Conservation (phyloP, 345 rosid genomes). For the Salix viminalis region DNA sequence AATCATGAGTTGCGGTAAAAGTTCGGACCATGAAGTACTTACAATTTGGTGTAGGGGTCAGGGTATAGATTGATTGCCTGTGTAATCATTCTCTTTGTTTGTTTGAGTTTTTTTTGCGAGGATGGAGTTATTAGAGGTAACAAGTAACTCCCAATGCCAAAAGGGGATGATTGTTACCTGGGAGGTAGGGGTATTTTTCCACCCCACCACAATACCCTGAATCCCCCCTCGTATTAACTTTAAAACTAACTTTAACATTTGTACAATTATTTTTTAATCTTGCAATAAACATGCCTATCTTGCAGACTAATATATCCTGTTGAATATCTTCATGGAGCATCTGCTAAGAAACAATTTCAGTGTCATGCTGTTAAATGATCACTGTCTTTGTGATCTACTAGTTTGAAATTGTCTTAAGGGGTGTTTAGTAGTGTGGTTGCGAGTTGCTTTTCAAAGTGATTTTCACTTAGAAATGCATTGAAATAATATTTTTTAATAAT, state of each 20-base stretch:
- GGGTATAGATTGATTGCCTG: background rate
- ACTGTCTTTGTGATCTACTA: background rate
- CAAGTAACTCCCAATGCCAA: background rate
- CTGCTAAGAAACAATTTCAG: background rate
- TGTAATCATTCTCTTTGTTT: background rate
- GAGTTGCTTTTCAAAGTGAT: too few species aligned
- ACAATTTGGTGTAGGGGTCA: background rate
- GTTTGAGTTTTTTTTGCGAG: background rate
- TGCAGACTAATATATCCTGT: background rate
- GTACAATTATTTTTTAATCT: background rate
- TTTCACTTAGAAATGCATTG: too few species aligned
- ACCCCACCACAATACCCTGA: background rate
- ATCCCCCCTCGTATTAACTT: too few species aligned
- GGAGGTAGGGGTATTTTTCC: background rate
- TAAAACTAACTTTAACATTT: background rate
- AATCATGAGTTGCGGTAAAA: slow-evolving; percentile 30
- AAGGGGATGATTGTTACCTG: background rate
- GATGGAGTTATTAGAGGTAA: background rate
- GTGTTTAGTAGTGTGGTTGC: too few species aligned
- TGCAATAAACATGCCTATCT: background rate
- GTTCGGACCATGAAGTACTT: slow-evolving; percentile 40
- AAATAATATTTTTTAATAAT: too few species aligned
- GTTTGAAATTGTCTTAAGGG: background rate
- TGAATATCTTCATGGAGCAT: background rate
- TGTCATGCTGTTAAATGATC: background rate